Evolutionary conservation across 2,329 filamentous ascomycete species (phyloP), one percentile per base, ranked within the genome.

Genomic region (Sarocladiaceae sp.): DNA sequence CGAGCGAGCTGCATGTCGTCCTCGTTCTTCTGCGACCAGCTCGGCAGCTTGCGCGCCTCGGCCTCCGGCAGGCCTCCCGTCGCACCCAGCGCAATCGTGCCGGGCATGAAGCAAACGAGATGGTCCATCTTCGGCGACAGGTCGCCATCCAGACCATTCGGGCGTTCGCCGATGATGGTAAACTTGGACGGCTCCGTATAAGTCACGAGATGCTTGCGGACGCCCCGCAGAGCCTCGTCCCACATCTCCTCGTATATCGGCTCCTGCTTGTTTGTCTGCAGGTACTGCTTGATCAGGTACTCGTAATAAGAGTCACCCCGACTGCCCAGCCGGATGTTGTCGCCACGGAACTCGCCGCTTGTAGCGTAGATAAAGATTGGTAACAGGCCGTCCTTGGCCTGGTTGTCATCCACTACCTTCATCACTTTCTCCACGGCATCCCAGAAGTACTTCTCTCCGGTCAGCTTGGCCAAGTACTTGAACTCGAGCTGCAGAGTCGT

Each of bases 221-320:
- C 82, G 41, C 91, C 93, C 13, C 70, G 72, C 35, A 98, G 70
- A 12, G 88, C 76, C 60, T 98, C 85, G 31, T 91, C 76, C 90
- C 94, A 98, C 82, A 98, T 87, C 12, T 93, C 86, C 51, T 83
- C 73, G 64, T 98, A 98, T 13, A 97, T 68, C 0, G 81, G 73
- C 61, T 98, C 91, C 57, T 90, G 74, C 60, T 85, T 81, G 46
- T 86, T 87, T 11, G 93, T 98, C 64, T 98, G 93, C 16, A 96
- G 74, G 60, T 95, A 97, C 63, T 98, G 93, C 69, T 98, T 98
- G 71, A 97, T 94, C 42, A 98, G 79, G 62, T 98, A 98, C 67
- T 98, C 88, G 66, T 98, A 98, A 67, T 97, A 98, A 39, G 90
- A 96, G 68, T 98, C 93, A 35, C 93, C 93, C 49, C 93, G 80